Base-by-base conservation (phyloP, 2,329 filamentous ascomycete species). In the Xylariaceae sp. region DNA sequence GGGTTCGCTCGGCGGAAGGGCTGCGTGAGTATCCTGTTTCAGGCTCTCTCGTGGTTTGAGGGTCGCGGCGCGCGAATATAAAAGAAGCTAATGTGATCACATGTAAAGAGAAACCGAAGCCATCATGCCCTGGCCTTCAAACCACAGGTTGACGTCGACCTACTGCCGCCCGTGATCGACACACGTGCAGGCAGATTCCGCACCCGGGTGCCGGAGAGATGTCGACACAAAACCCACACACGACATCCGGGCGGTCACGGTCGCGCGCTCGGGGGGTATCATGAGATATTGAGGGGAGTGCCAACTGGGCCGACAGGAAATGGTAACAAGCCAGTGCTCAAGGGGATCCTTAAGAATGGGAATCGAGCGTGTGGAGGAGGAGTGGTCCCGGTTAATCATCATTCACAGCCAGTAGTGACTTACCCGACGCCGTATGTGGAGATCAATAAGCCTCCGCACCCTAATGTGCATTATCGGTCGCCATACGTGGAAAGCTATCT, bases 121-220 rank as follows among this genome's bases (percentile, higher is more conserved):
- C 54, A 57, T 47, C 44, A 45, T 46, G 49, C 50, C 28, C 44
- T 55, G 2, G 47, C 42, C 31, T 52, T 54, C 38, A 36, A 40
- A 3, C 28, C 43, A 3, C 39, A 30, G 4, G 16, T 50, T 37
- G 52, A 55, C 39, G 24, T 41, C 9, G 32, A 49, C 37, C 42
- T 42, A 11, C 9, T 28, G 44, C 17, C 37, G 44, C 6, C 39
- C 46, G 17, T 31, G 47, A 13, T 39, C 45, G 33, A 37, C 31
- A 11, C 43, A 39, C 15, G 32, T 52, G n/a, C 33, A 24, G 9
- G 48, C 36, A 33, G 40, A 26, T 26, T 39, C 28, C 39, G 44
- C 11, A 42, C 49, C 4, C 44, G 37, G 9, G 34, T 50, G 33
- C 33, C 33, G 33, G 15, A 8, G 13, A 9, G 34, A 17, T 35